Conservation (phyloP, 106 monocot genomes). For the Acanthochlamys bracteata region DNA sequence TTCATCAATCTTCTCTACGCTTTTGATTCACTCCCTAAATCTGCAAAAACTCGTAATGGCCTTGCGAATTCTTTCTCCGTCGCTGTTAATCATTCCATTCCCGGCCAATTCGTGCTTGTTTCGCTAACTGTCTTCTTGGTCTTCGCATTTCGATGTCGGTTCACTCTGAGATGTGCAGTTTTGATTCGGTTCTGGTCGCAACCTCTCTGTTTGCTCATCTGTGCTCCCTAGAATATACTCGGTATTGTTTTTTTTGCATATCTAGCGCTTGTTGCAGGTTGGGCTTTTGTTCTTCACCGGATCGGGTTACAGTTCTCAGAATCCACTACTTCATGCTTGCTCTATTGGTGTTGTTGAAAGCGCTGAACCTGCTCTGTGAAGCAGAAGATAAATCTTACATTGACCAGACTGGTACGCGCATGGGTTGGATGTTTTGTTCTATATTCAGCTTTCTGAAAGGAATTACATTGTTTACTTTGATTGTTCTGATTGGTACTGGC, state of each 20-base stretch:
- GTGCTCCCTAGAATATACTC: constrained; percentile 47
- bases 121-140: constrained; percentile 61
- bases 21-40: constrained; percentile 39
- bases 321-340: constrained; percentile 96
- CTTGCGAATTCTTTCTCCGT: constrained; percentile 7
- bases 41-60: constrained; percentile 11
- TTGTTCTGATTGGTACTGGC: constrained; percentile 84
- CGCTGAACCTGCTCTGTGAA: constrained; percentile 64
- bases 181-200: constrained; percentile 31
- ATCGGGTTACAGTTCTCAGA: constrained; percentile 45
- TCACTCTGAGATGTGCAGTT: constrained; percentile 68
- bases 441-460: constrained; percentile 92
- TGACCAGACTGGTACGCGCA: constrained; percentile 70
- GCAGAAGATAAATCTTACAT: constrained; percentile 79
- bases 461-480: constrained; percentile 67
- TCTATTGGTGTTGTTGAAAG: constrained; percentile 63
- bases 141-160: constrained; percentile 50
- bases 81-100: constrained; percentile 21
- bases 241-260: constrained; percentile 55
- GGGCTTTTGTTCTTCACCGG: constrained; percentile 40
- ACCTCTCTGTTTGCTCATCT: constrained; percentile 54
- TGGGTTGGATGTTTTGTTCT: constrained; percentile 93
- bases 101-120: constrained; percentile 77
- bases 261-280: constrained; percentile 28
- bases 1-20: constrained; percentile 61